Evolutionary conservation across 495 filamentous ascomycete genomes (phyloP), one percentile per base, ranked within the genome.

Genomic region (Sporormia fimetaria): DNA sequence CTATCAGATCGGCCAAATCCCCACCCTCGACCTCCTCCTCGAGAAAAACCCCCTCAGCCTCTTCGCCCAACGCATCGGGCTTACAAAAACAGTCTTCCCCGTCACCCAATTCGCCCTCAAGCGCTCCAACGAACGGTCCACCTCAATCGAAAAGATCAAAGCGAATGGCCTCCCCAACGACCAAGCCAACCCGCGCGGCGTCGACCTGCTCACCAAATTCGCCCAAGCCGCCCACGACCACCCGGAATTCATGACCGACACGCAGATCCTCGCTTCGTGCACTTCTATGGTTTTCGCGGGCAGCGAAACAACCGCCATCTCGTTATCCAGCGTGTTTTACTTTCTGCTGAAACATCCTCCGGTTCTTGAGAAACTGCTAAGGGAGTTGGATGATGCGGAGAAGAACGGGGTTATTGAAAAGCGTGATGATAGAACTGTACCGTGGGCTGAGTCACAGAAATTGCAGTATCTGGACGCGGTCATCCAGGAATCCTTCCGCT

Each of bases 401-500:
- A 33, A 33, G 12, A 40, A 57, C 22, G 63, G 65, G 14, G 53
- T 25, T 9, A 62, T 65, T 27, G 40, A 54, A 11, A 26, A 52
- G 11, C 48, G 49, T 9, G 37, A 35, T 1, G 49, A 51, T 36
- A 58, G 41, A 39, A 45, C 58, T 9, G 52, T 71, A 22, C 58
- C 61, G 3, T 72, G 66, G 56, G 50, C 55, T 7, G 66, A 71
- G 44, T 55, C 55, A 0, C 57, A 63, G 33, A 58, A 62, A 29
- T 57, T 82, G 7, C 63, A 55, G 1, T 85, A 83, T 49, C 68
- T 84, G 9, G 74, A 77, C 40, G 75, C 78, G 3, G 71, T 72
- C 24, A 70, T 85, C 48, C 78, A 81, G 58, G 81, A 87, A 58
- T 64, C 73, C 0, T 71, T 83, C 56, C 68, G 80, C 3, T 37